Percentiles rank a stretch among this genome's conserved stretches.
phyloP scores from a whole-genome alignment of 768 basidiomycete species.

The Lactifluus piperatus region DNA sequence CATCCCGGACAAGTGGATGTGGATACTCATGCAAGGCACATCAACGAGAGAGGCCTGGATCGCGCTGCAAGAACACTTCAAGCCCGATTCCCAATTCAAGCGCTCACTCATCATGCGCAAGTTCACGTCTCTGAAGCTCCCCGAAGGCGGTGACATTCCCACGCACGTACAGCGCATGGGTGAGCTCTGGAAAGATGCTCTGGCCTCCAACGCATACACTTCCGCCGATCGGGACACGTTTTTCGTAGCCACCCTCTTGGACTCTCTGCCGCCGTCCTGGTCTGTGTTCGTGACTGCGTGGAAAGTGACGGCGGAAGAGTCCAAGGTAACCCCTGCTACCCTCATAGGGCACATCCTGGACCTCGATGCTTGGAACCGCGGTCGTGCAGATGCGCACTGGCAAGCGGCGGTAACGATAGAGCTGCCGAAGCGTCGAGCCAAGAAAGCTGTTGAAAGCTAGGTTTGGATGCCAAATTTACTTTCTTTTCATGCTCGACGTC shows the following conservation, averaged over 20 bases:
- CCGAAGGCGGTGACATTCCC: conserved; percentile 9
- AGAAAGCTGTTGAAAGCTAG: background rate
- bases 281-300: conserved; percentile 9
- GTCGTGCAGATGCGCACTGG: conserved; percentile 6
- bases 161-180: conserved; percentile 17
- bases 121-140: background rate
- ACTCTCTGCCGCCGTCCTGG: conserved; percentile 13
- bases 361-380: conserved; percentile 13
- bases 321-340: background rate
- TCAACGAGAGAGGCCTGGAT: conserved; percentile 5
- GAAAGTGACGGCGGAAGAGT: background rate
- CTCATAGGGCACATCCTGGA: conserved; percentile 12
- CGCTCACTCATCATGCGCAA: conserved; percentile 6
- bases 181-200: conserved; percentile 13
- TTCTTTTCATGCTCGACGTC: background rate
- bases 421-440: background rate
- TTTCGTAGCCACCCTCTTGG: conserved; percentile 5
- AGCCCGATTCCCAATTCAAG: conserved; percentile 10
- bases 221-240: background rate
- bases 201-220: background rate
- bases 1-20: conserved; percentile 7
- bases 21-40: background rate
- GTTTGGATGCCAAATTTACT: background rate
- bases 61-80: conserved; percentile 10
- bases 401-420: background rate